These are phyloP conservation scores for Hippophae gyantsensis DNA, from an alignment of 306 rosid genomes.

Conservation along the genomic window DNA sequence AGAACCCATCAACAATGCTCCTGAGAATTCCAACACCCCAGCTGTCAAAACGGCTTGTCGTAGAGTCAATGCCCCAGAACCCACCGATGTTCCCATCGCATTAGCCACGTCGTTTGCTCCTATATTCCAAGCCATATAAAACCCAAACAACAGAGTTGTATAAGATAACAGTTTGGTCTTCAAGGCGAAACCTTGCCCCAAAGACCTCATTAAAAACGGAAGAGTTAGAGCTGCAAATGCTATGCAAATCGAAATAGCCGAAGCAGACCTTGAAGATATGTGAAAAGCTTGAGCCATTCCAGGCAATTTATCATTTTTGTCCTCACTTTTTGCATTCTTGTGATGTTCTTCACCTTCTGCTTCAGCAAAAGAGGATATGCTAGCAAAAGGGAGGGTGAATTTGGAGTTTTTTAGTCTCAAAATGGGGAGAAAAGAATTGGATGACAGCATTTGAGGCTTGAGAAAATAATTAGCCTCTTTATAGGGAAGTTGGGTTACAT, in stretches of 20 bases:
- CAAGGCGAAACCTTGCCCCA: constrained; percentile 47
- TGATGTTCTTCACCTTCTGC: constrained; percentile 41
- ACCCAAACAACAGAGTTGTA: constrained; percentile 61
- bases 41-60: constrained; percentile 83
- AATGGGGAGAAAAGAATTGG: constrained; percentile 13
- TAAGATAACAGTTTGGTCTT: constrained; percentile 63
- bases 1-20: constrained; percentile 81
- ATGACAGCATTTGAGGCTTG: constrained; percentile 19
- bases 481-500: constrained; percentile 17
- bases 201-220: constrained; percentile 63
- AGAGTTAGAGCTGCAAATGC: constrained; percentile 53
- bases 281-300: constrained; percentile 70
- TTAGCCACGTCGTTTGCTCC: constrained; percentile 98
- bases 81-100: constrained; percentile 98
- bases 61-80: constrained; percentile 80
- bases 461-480: constrained; percentile 7
- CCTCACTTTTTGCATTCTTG: constrained; percentile 6
- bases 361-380: constrained; percentile 68
- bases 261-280: constrained; percentile 53
- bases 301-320: constrained; percentile 1
- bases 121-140: constrained; percentile 99
- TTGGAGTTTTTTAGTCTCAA: constrained; percentile 28
- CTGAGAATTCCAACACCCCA: constrained; percentile 79
- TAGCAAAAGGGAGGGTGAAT: constrained; percentile 47
- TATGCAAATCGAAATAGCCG: constrained; percentile 54